These are phyloP conservation scores for Daldinia concentrica DNA, from an alignment of 495 filamentous ascomycete species.

Conservation along the genomic window DNA sequence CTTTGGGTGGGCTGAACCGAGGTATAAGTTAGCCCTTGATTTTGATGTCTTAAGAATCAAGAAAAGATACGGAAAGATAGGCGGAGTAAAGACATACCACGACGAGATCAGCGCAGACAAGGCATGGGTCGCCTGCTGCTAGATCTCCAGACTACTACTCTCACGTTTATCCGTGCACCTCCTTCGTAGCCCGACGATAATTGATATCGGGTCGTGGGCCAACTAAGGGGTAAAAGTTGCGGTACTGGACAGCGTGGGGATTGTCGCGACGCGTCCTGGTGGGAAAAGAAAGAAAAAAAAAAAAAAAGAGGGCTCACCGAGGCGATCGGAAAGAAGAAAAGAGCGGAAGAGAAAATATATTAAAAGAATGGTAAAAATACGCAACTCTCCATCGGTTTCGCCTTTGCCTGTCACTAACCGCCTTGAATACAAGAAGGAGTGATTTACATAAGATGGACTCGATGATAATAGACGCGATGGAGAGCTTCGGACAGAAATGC, in stretches of 20 bases:
- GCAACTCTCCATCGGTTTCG: conserved; percentile 44
- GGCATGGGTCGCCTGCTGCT: conserved; percentile 62
- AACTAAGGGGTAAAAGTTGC: conserved; percentile 40
- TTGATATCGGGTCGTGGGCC: conserved; percentile 28
- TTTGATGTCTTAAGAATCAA: conserved; percentile 16
- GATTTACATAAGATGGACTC: conserved; percentile 23
- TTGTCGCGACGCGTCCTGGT: conserved; percentile 54
- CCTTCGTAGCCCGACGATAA: conserved; percentile 32
- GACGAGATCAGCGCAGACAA: conserved; percentile 67
- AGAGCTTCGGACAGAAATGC: conserved; percentile 31
- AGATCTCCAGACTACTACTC: conserved; percentile 52
- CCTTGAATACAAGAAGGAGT: conserved; percentile 32
- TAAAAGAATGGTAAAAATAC: conserved; percentile 49
- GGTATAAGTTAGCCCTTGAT: conserved; percentile 27
- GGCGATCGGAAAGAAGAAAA: conserved; percentile 16
- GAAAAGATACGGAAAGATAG: conserved; percentile 11
- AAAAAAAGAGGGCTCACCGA: conserved; percentile 26
- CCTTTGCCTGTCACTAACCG: conserved; percentile 13
- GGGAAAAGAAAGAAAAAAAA: conserved; percentile 12
- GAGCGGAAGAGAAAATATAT: conserved; percentile 17
- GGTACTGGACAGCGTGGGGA: conserved; percentile 25
- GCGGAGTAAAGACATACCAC: conserved; percentile 49
- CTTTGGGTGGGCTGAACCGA: conserved; percentile 47
- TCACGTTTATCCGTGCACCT: conserved; percentile 38
- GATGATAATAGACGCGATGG: conserved; percentile 34